Base-by-base conservation (phyloP, 805 yeast genomes). In the Wickerhamiella siamensis region DNA sequence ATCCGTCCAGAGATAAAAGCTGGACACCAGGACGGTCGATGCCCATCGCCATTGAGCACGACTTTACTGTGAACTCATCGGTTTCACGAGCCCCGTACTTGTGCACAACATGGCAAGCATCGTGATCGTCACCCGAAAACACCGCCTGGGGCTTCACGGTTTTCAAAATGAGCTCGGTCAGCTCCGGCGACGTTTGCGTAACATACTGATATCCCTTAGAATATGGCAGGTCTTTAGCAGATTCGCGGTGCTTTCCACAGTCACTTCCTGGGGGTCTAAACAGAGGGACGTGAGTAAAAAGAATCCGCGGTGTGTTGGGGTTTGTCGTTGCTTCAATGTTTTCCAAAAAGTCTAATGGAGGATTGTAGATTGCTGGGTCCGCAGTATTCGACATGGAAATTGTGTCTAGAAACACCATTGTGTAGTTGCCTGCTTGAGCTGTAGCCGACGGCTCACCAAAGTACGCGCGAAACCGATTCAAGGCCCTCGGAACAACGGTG, bases 81-180 rank as follows among this genome's bases (percentile, higher is more conserved):
- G 48, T 51, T 31, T 49, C 46, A 9, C 43, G 41, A 5, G 29
- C 40, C 5, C 32, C 34, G 47, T 55, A 62, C 4, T 51, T 43
- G 56, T 88, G 96, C 17, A 63, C 61, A 24, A 79, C 70, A 49
- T 81, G 83, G 58, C 99, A 91, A 51, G 83, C 86, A 58, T 91
- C 98, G 62, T 91, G 99, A 58, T 91, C 98, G 58, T 91, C 99
- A 1, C 98, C 99, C 4, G 93, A 75, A 54, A 86, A 83, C 3
- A 82, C 68, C 9, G 77, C 59, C 14, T 66, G 66, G 0, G 99
- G 99, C 36, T 70, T 61, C 1, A 88, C 57, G 8, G 60, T 63
- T 5, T 66, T 52, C 36, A 91, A 60, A 4, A 91, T 67, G 17
- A 72, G 69, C 33, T 73, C 68, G 0, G 88, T 65, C 4, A 79